Percentiles rank a stretch among this genome's conserved stretches.
phyloP scores from a whole-genome alignment of 176 grass and related monocot species.

The Hordeum marinum region DNA sequence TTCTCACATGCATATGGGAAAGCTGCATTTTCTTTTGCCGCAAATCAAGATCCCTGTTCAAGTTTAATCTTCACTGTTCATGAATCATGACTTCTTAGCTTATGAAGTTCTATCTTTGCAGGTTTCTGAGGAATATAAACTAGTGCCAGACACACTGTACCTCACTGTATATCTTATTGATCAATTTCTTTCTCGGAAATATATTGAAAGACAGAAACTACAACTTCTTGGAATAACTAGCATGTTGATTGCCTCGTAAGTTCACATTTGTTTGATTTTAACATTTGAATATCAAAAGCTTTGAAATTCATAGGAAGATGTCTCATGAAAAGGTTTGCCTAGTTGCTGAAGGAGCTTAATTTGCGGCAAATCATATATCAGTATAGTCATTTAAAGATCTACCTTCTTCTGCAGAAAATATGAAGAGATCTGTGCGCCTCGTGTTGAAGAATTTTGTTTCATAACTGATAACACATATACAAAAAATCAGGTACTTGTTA shows the following conservation, averaged over 20 bases:
- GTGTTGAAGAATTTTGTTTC: conserved; percentile 77
- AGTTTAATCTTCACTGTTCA: neutral
- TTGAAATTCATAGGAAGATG: neutral
- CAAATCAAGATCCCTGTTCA: neutral
- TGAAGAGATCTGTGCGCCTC: conserved; percentile 79
- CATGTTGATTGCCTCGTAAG: conserved; percentile 95
- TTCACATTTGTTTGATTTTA: neutral
- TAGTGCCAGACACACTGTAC: conserved; percentile 88
- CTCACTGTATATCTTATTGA: conserved; percentile 77
- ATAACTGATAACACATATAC: conserved; percentile 77
- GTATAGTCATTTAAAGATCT: neutral
- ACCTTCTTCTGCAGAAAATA: conserved; percentile 59
- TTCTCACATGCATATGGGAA: neutral
- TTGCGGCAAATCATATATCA: neutral
- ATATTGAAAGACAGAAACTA: conserved; percentile 58
- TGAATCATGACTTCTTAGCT: neutral
- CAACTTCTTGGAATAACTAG: conserved; percentile 85
- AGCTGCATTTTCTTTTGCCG: neutral
- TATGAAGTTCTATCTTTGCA: conserved; percentile 38
- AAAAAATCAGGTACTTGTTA: conserved; percentile 68
- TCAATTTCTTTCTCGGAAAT: conserved; percentile 56
- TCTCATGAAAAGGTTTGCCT: neutral
- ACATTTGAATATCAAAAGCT: neutral
- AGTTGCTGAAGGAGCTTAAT: conserved; percentile 1
- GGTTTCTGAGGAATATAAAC: conserved; percentile 82